Evolutionary conservation across 331 rosid species (phyloP), one percentile per base, ranked within the genome.

Genomic region (Erythrophleum ivorense): DNA sequence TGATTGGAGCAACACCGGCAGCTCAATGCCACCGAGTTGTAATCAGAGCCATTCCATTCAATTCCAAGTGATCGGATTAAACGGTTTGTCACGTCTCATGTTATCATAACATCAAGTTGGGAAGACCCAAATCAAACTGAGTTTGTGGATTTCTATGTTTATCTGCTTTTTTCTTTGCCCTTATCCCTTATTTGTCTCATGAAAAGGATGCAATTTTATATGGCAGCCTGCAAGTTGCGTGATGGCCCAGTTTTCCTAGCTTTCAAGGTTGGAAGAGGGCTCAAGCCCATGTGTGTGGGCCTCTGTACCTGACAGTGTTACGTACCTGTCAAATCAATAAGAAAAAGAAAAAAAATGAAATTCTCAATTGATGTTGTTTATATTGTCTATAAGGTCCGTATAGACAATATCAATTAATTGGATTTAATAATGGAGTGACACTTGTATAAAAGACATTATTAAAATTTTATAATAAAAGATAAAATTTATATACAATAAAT

Each of bases 31-130:
- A 91, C 79, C 59, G 13, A 40, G 88, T 87, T 0, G 92, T 91
- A 19, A 91, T 91, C 77, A 76, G 95, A 58, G 95, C 95, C 63
- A 87, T 91, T 59, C 92, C 95, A 19, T 91, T 91, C 85, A 91
- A 91, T 88, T 82, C 88, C 11, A 88, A 88, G 86, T 88, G n/a
- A 86, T 79, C 7, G 11, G 54, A 84, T 78, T 73, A 0, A 68
- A 82, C 75, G 84, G 80, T 70, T 9, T 5, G 6, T 9, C 54
- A 68, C 8, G 49, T 21, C 16, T 38, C 9, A 63, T 10, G 16
- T 78, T 24, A 0, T 24, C 29, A 24, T 75, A 2, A 31, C 70
- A 21, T 49, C 85, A 54, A 52, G 15, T 62, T 52, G 67, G 65
- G 45, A 29, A 34, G 41, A 73, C 12, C 33, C 29, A 13, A 41